Percentiles rank a stretch among this genome's conserved stretches.
These are phyloP conservation scores for Quercus mongolica DNA, from an alignment of 306 rosid genomes.

Conservation along the genomic window DNA sequence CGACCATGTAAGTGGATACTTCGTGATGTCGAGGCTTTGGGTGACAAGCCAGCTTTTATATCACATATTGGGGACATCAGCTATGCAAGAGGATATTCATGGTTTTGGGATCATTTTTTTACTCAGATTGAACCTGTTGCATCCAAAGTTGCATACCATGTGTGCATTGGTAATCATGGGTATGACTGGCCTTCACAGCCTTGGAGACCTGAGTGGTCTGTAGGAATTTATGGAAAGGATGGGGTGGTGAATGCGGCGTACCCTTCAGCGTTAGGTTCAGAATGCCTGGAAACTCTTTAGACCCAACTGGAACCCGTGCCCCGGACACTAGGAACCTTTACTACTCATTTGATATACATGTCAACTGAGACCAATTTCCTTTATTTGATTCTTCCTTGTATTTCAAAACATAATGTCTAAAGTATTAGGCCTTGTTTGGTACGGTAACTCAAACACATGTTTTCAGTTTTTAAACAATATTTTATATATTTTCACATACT, in stretches of 20 bases:
- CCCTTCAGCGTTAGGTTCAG: slow-evolving; percentile 83
- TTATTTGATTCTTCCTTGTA: not conserved
- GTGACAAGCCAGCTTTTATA: slow-evolving; percentile 74
- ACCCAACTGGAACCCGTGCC: slow-evolving; percentile 60
- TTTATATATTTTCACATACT: no score
- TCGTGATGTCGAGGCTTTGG: slow-evolving; percentile 78
- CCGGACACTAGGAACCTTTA: slow-evolving; percentile 73
- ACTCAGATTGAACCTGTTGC: slow-evolving; percentile 74
- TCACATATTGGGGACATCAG: slow-evolving; percentile 94
- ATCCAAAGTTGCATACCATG: slow-evolving; percentile 72
- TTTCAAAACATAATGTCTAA: no score
- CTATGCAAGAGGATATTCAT: slow-evolving; percentile 86
- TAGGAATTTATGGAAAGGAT: slow-evolving; percentile 51
- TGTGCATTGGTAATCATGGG: slow-evolving; percentile 91
- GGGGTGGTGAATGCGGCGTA: slow-evolving; percentile 98
- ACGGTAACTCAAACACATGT: no score
- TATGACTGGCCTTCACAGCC: slow-evolving; percentile 90
- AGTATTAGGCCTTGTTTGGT: no score
- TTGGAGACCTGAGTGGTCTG: slow-evolving; percentile 77
- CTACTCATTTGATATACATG: slow-evolving; percentile 80
- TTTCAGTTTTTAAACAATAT: no score
- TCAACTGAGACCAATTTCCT: slow-evolving; percentile 96
- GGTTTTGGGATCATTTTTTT: slow-evolving; percentile 92
- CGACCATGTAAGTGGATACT: slow-evolving; percentile 87
- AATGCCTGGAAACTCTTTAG: slow-evolving; percentile 96